Evolutionary conservation across 1,284 basidiomycete species (phyloP).

Genomic region (Tetrapyrgos nigripes): DNA sequence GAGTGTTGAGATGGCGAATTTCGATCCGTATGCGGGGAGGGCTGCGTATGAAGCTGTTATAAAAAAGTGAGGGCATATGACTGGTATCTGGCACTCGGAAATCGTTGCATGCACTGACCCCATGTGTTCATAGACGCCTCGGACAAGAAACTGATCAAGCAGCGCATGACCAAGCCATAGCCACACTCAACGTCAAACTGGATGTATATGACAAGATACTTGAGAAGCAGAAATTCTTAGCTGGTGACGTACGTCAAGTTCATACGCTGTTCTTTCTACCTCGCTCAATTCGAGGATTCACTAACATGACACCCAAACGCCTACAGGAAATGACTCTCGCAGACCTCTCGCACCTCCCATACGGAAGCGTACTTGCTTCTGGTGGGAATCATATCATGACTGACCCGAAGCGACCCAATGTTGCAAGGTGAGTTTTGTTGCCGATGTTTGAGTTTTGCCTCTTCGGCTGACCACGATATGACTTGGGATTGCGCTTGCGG

Average conservation of each 20-base stretch:
- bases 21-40: conserved; percentile 49
- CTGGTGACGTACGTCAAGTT: conserved; percentile 47
- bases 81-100: not conserved
- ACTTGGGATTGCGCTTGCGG: no score
- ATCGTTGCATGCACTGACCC: conserved; percentile 29
- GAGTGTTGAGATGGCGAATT: conserved; percentile 57
- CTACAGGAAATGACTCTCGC: conserved; percentile 39
- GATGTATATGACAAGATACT: conserved; percentile 59
- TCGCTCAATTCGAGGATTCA: not conserved
- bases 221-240: conserved; percentile 57
- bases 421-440: conserved; percentile 28
- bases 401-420: conserved; percentile 35
- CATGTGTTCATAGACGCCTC: conserved; percentile 4
- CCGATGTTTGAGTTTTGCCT: not conserved
- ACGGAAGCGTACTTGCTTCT: conserved; percentile 28
- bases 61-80: conserved; percentile 41
- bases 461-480: not conserved
- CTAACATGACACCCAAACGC: not conserved
- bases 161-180: conserved; percentile 38
- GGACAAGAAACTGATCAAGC: conserved; percentile 33
- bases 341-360: conserved; percentile 43
- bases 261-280: not conserved
- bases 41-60: conserved; percentile 53
- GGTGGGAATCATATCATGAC: conserved; percentile 34
- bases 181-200: conserved; percentile 43